Conservation (phyloP, 106 monocot species). For the Acorus gramineus region DNA sequence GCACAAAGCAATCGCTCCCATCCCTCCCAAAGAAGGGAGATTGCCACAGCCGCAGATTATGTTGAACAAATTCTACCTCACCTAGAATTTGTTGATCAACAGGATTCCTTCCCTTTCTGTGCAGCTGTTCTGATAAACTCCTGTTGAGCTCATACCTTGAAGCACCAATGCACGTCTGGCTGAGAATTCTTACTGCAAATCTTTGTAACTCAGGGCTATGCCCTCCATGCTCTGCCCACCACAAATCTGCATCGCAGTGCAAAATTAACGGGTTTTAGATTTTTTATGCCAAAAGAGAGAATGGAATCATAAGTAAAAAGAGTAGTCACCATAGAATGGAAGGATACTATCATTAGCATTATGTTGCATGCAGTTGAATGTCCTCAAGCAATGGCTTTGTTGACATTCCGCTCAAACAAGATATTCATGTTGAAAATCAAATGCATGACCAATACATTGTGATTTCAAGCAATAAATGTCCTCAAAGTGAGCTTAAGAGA, state of each 20-base stretch:
- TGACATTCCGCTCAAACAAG: no score
- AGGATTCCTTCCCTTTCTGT: slow-evolving; percentile 28
- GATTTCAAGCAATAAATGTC: neutral
- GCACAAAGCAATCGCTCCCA: slow-evolving; percentile 4
- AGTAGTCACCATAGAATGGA: neutral
- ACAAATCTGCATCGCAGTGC: slow-evolving; percentile 33
- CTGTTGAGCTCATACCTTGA: slow-evolving; percentile 38
- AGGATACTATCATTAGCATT: no score
- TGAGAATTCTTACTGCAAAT: slow-evolving; percentile 47
- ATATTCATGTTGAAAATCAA: no score
- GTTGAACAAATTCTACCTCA: slow-evolving; percentile 58
- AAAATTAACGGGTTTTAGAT: neutral
- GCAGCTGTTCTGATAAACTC: slow-evolving; percentile 45
- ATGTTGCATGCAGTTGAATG: no score
- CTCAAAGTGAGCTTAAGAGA: neutral
- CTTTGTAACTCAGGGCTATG: slow-evolving; percentile 40
- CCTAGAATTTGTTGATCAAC: slow-evolving; percentile 35
- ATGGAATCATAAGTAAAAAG: neutral
- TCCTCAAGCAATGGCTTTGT: no score
- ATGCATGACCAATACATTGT: no score
- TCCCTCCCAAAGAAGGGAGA: slow-evolving; percentile 4
- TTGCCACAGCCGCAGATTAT: slow-evolving; percentile 38
- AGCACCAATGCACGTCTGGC: slow-evolving; percentile 53
- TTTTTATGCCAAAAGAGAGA: neutral
- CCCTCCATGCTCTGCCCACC: slow-evolving; percentile 56